Evolutionary conservation across 2,329 filamentous ascomycete species (phyloP).

Genomic region (Alternaria brassicae): DNA sequence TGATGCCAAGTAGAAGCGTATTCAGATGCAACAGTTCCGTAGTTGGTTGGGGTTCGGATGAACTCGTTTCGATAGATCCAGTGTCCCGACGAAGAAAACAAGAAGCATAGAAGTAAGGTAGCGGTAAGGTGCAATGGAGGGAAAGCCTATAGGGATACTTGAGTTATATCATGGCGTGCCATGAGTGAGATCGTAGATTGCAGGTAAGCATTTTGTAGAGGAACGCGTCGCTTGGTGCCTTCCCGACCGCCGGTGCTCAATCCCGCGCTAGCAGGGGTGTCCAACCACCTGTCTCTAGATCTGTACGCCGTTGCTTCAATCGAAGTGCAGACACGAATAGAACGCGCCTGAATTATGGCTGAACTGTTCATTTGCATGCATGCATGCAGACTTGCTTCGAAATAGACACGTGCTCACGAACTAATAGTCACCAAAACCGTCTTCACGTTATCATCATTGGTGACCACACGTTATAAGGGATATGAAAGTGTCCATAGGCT

Average conservation of each 20-base stretch:
- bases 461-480: conserved; percentile 24
- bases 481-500: conserved; percentile 47
- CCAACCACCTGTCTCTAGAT: neutral
- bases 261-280: conserved; percentile 11
- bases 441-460: conserved; percentile 1
- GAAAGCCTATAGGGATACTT: neutral
- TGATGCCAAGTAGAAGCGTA: neutral
- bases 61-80: neutral
- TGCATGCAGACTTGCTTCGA: neutral
- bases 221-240: conserved; percentile 9
- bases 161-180: neutral
- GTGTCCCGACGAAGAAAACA: neutral
- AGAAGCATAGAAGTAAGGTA: neutral
- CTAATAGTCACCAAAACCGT: neutral
- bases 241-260: neutral
- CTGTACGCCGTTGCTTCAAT: neutral
- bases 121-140: too few species aligned
- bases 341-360: neutral
- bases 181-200: neutral
- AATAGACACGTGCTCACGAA: neutral
- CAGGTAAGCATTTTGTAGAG: conserved; percentile 3
- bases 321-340: neutral
- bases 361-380: neutral
- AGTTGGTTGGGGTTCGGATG: neutral
- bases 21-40: neutral